phyloP scores from a whole-genome alignment of 176 grass and related monocot species.

The Lolium perenne region DNA sequence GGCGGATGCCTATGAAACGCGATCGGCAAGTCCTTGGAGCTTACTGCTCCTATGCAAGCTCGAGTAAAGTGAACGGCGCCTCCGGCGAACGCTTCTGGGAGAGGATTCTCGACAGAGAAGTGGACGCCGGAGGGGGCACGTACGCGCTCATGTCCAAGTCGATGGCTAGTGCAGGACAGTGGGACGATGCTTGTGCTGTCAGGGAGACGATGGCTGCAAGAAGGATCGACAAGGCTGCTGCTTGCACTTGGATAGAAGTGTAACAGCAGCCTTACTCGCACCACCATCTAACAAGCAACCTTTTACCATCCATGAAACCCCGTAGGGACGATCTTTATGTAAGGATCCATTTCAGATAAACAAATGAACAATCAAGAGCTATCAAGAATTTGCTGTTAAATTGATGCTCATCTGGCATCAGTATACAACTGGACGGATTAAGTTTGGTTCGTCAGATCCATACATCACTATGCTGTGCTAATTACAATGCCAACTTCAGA shows the following conservation, averaged over 20 bases:
- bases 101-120: conserved; percentile 26
- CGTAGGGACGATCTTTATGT: neutral
- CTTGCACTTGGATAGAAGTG: conserved; percentile 41
- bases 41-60: conserved; percentile 33
- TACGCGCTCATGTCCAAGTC: conserved; percentile 52
- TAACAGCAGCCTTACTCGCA: neutral
- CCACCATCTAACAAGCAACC: neutral
- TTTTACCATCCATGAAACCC: neutral
- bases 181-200: conserved; percentile 46
- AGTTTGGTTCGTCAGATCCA: neutral
- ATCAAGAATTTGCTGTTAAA: neutral
- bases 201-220: conserved; percentile 45
- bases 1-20: conserved; percentile 26
- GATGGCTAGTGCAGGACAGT: conserved; percentile 55
- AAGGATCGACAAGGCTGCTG: conserved; percentile 39
- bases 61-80: neutral
- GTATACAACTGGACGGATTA: neutral
- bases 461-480: neutral
- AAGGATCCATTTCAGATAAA: neutral
- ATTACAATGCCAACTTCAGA: neutral
- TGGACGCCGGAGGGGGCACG: conserved; percentile 43
- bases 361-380: neutral
- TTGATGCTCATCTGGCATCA: neutral
- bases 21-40: conserved; percentile 45
- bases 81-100: conserved; percentile 28